Conservation (phyloP, 164 flowering plant species). For the grape (Vitis vinifera) region ASM3070453v1 NC_081806.1:3244001-3244500, state of each 20-base stretch:
- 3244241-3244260: neutral
- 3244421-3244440: no score
- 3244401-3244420: no score
- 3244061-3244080: no score
- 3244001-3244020: no score
- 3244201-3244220: constrained; percentile 14
- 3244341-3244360: neutral
- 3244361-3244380: no score
- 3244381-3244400: no score
- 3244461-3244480: no score
- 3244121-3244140: neutral
- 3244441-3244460: no score
- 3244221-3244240: constrained; percentile 7
- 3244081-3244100: neutral
- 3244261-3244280: neutral
- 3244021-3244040: no score
- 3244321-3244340: neutral
- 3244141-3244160: neutral
- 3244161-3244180: constrained; percentile 2
- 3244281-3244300: neutral
- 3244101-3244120: neutral
- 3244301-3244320: constrained; percentile 4
- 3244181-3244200: constrained; percentile 11
- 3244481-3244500: no score
- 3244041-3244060: no score